A percentile compares a stretch with the other conserved stretches of the same genome.
phyloP scores from a whole-genome alignment of 163 green algal genomes.

The Coccomyxa subellipsoidea region DNA sequence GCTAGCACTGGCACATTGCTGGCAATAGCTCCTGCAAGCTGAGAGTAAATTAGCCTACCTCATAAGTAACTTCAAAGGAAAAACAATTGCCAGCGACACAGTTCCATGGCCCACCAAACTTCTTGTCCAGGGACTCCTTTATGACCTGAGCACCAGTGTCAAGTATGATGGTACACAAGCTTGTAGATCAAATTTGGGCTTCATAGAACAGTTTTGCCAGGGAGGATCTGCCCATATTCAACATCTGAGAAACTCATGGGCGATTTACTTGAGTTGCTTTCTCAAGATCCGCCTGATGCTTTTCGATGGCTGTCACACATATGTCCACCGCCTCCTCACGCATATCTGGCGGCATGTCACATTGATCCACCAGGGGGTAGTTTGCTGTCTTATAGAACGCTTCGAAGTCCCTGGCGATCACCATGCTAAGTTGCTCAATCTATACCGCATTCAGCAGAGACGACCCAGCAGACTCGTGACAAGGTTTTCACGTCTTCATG shows the following conservation, averaged over 20 bases:
- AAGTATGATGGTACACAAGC: too few relatives aligned
- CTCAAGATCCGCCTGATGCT: slow-evolving; percentile 76
- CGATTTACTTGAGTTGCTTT: slow-evolving; percentile 80
- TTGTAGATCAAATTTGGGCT: too few relatives aligned
- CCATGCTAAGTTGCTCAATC: neutral
- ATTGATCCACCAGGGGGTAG: slow-evolving; percentile 76
- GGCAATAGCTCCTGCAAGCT: too few relatives aligned
- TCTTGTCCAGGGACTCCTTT: slow-evolving; percentile 91
- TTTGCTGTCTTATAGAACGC: slow-evolving; percentile 63
- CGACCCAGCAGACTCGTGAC: too few relatives aligned
- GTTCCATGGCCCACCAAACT: slow-evolving; percentile 90
- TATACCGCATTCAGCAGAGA: neutral
- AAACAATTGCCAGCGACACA: slow-evolving; percentile 41
- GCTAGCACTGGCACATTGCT: too few relatives aligned
- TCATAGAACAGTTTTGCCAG: too few relatives aligned
- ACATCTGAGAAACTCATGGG: too few relatives aligned
- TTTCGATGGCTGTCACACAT: slow-evolving; percentile 82
- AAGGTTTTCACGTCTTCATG: too few relatives aligned
- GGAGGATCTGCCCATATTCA: too few relatives aligned
- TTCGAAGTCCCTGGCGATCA: slow-evolving; percentile 33
- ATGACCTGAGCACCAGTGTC: slow-evolving; percentile 64
- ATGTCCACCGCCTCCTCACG: slow-evolving; percentile 81
- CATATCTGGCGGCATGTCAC: slow-evolving; percentile 76
- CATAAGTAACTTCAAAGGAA: slow-evolving; percentile 74
- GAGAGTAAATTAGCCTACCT: too few relatives aligned